A percentile compares a stretch with the other conserved stretches of the same genome.
Evolutionary conservation across 257 asterid genomes (phyloP).

Genomic region (Salvia splendens): DNA sequence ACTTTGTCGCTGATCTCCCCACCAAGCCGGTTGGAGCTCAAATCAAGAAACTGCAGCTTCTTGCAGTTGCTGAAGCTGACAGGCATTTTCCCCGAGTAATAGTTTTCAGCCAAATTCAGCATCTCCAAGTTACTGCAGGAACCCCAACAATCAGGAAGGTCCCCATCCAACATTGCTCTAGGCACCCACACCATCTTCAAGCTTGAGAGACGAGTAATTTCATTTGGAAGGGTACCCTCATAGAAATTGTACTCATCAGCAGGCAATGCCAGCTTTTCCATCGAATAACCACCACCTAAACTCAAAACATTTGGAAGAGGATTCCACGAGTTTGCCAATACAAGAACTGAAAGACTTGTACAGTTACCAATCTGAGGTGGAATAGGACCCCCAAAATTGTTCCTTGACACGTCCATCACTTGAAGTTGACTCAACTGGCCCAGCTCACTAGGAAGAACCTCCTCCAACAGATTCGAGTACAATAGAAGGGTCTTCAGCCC

Average conservation of each 20-base stretch:
- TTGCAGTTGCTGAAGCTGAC: slow-evolving; percentile 59
- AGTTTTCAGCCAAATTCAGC: slow-evolving; percentile 79
- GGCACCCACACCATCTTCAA: slow-evolving; percentile 95
- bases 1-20: slow-evolving; percentile 63
- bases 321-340: slow-evolving; percentile 83
- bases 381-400: slow-evolving; percentile 70
- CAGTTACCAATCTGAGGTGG: slow-evolving; percentile 76
- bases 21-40: slow-evolving; percentile 71
- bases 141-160: slow-evolving; percentile 72
- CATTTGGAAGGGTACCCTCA: slow-evolving; percentile 66
- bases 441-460: slow-evolving; percentile 63
- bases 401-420: slow-evolving; percentile 82
- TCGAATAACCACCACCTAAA: slow-evolving; percentile 34
- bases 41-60: slow-evolving; percentile 74
- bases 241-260: slow-evolving; percentile 74
- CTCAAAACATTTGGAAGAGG: slow-evolving; percentile 55
- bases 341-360: slow-evolving; percentile 60
- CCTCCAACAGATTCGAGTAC: slow-evolving; percentile 80
- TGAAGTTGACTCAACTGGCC: slow-evolving; percentile 72
- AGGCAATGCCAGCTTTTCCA: slow-evolving; percentile 40
- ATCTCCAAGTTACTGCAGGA: slow-evolving; percentile 72
- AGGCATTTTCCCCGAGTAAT: slow-evolving; percentile 51
- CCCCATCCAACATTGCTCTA: slow-evolving; percentile 66
- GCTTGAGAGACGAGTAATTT: slow-evolving; percentile 55
- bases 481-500: slow-evolving; percentile 59